Conservation (phyloP, 306 rosid species). For the Cicer judaicum region DNA sequence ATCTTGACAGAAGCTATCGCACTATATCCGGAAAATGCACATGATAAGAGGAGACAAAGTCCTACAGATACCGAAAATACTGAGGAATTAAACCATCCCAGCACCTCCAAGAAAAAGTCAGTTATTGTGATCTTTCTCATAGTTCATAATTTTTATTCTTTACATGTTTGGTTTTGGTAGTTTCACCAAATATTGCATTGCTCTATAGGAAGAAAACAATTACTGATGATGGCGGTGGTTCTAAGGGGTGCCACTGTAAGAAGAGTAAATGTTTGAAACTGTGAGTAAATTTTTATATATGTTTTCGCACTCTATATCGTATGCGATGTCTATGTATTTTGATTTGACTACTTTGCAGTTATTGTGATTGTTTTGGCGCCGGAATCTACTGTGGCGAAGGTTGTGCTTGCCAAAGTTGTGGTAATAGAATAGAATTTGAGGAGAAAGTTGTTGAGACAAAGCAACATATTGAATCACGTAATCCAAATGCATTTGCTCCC, state of each 20-base stretch:
- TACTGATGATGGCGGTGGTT: conserved; percentile 45
- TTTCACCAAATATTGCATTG: conserved; percentile 37
- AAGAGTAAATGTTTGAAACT: conserved; percentile 79
- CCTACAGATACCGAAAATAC: conserved; percentile 40
- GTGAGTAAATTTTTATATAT: conserved; percentile 54
- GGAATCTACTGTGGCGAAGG: conserved; percentile 57
- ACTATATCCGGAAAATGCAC: conserved; percentile 30
- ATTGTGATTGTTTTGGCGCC: conserved; percentile 77
- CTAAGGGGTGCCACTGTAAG: conserved; percentile 72
- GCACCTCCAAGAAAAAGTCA: conserved; percentile 63
- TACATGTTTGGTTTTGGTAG: conserved; percentile 24
- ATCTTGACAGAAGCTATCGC: conserved; percentile 19
- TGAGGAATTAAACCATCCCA: conserved; percentile 47
- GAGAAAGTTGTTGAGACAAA: conserved; percentile 53
- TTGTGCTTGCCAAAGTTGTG: conserved; percentile 76
- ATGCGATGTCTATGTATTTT: conserved; percentile 9
- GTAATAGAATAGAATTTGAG: conserved; percentile 56
- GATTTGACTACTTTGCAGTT: conserved; percentile 51
- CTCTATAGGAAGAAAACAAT: conserved; percentile 57
- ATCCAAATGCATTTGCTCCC: conserved; percentile 75
- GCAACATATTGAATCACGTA: conserved; percentile 59
- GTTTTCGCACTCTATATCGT: conserved; percentile 13
- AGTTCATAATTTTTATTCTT: not conserved
- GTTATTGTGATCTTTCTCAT: conserved; percentile 28
- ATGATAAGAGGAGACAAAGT: conserved; percentile 45